Base-by-base conservation (phyloP, 345 rosid species). In the Tarenaya hassleriana region DNA sequence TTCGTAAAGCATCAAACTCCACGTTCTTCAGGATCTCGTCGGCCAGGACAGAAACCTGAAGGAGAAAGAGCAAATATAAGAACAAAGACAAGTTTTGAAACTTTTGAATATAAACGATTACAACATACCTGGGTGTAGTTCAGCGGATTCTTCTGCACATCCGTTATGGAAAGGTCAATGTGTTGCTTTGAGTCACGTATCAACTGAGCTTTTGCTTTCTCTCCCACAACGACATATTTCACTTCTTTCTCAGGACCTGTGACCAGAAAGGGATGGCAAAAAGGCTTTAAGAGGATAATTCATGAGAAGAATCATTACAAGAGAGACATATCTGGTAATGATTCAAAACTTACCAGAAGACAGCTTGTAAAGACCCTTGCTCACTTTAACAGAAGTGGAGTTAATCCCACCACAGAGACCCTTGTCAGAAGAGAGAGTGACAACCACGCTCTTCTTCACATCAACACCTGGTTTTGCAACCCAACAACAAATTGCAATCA, bases 371-470 rank as follows among this genome's bases (percentile, higher is more conserved):
- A 76, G 68, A 46, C 75, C 88, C 75, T 63, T 88, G 94, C 97
- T 78, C 52, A 67, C 66, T 74, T 78, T 92, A 48, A 92, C 98
- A 20, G 81, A 64, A 16, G 94, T 92, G 42, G 97, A 83, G 85
- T 92, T 88, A 52, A 92, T 92, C 52, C 97, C 97, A 72, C 99
- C 99, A 66, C 99, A 88, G 1, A 92, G 91, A 74, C 99, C 99
- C 76, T 92, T 92, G 77, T 92, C 99, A 0, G 97, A 79, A 38
- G 99, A 85, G 41, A 88, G 62, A 21, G 97, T 88, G 29, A 92
- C 82, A 56, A 92, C 67, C n/a, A 92, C 88, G 57, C 79, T 88
- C 86, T 81, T 92, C 87, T 92, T 88, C 19, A 81, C 95, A 67
- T 85, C 97, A 69, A 83, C 78, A 62, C 81, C 99, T 92, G 62